Evolutionary conservation across 2,329 filamentous ascomycete genomes (phyloP).

Genomic region (Trichoderma atrobrunneum): DNA sequence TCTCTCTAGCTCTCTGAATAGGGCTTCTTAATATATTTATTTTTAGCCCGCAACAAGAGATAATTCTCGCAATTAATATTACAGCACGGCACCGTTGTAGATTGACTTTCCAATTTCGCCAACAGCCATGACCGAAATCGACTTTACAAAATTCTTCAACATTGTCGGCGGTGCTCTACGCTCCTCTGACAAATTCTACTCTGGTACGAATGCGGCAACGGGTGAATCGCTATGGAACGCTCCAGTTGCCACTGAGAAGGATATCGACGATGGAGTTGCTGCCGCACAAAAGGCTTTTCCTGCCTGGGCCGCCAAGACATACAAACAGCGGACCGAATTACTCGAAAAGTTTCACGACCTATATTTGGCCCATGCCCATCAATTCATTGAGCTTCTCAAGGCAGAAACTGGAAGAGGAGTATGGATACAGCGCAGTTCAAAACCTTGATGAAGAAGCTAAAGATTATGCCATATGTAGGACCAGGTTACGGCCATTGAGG

Average conservation of each 20-base stretch:
- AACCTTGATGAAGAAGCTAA: background rate
- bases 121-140: background rate
- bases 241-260: background rate
- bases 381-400: background rate
- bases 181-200: background rate
- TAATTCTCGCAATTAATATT: too few relatives aligned
- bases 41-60: too few relatives aligned
- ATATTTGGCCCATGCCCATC: background rate
- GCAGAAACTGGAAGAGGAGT: background rate
- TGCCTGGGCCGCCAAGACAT: background rate
- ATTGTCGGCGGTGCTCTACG: background rate
- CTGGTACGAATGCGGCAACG: background rate
- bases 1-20: too few relatives aligned
- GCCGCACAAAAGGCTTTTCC: background rate
- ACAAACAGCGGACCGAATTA: background rate
- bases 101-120: background rate
- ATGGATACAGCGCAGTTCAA: background rate
- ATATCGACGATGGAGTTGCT: background rate
- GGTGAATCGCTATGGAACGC: background rate
- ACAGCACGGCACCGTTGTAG: too few relatives aligned
- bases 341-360: background rate
- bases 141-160: background rate
- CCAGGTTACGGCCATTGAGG: background rate
- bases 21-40: too few relatives aligned
- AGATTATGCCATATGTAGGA: background rate